A percentile compares a stretch with the other conserved stretches of the same genome.
These are phyloP conservation scores for Graphiopsis chlorocephala DNA, from an alignment of 2,329 filamentous ascomycete genomes.

Conservation along the genomic window DNA sequence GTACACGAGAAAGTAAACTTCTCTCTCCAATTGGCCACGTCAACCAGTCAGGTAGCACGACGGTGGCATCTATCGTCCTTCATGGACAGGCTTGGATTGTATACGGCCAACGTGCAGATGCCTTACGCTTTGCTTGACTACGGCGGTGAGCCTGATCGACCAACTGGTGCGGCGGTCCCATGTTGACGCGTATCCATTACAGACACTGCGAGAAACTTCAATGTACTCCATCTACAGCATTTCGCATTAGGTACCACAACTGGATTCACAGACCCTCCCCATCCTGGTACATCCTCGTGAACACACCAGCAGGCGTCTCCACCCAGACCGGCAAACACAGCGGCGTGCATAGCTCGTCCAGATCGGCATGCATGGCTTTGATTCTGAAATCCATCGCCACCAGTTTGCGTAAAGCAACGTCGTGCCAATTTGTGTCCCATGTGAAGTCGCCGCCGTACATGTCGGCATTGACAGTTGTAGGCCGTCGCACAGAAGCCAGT, in stretches of 20 bases:
- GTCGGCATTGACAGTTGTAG: background rate
- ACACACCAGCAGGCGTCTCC: constrained; percentile 26
- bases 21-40: background rate
- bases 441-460: background rate
- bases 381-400: constrained; percentile 23
- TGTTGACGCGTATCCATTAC: background rate
- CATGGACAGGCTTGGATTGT: background rate
- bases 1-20: background rate
- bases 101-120: background rate
- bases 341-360: constrained; percentile 27
- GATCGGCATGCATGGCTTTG: constrained; percentile 23
- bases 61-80: background rate
- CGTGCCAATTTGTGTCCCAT: constrained; percentile 2
- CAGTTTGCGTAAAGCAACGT: background rate
- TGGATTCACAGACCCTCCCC: background rate
- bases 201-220: background rate
- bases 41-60: background rate
- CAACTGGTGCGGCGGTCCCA: background rate
- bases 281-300: background rate
- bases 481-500: constrained; percentile 14
- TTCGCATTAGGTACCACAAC: background rate
- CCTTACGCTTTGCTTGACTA: background rate
- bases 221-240: background rate
- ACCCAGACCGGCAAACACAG: constrained; percentile 31
- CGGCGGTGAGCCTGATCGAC: background rate